Evolutionary conservation across 2,329 filamentous ascomycete species (phyloP), one percentile per base, ranked within the genome.

Genomic region (Cladosporium sp.): DNA sequence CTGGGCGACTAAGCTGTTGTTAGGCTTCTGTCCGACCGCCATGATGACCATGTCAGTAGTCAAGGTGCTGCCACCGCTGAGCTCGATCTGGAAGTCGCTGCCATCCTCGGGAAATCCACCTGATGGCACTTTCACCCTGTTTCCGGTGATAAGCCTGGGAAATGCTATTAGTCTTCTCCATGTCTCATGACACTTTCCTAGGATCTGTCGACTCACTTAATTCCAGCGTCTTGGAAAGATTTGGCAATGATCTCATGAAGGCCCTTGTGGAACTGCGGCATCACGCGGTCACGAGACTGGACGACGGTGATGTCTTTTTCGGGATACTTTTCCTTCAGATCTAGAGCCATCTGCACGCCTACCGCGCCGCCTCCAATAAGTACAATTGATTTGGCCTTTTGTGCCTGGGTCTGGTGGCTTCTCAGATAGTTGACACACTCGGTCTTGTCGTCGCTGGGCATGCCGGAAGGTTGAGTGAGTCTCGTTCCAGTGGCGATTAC

Each of bases 291-390:
- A 15, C 83, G 73, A 1, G 84, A 86, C 66, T 87, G 83, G 0
- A 87, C 74, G 6, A 87, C 66, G 0, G 77, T 77, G 9, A 87
- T 78, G 0, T 71, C 68, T 69, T 87, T 87, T 6, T 79, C 75
- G 0, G 82, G 81, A 61, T 82, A 84, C 9, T 73, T 66, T 4
- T 75, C 75, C 67, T 84, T 85, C 9, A 81, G 79, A 64, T 87
- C 84, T 0, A 81, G 78, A 0, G 82, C 83, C 34, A 86, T 70
- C 68, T 87, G 82, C 0, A 87, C 80, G 1, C 84, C 84, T 0
- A 83, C 84, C 0, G 84, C 82, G 2, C 84, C 84, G 0, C 82
- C 83, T 1, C 84, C 84, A 10, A 69, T 61, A 22, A 69, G 42
- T 3, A 45, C 42, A 15, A 45, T 28, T 15, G 42, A 45, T 3